Evolutionary conservation across 495 filamentous ascomycete species (phyloP).

Genomic region (Hyaloscypha finlandica): DNA sequence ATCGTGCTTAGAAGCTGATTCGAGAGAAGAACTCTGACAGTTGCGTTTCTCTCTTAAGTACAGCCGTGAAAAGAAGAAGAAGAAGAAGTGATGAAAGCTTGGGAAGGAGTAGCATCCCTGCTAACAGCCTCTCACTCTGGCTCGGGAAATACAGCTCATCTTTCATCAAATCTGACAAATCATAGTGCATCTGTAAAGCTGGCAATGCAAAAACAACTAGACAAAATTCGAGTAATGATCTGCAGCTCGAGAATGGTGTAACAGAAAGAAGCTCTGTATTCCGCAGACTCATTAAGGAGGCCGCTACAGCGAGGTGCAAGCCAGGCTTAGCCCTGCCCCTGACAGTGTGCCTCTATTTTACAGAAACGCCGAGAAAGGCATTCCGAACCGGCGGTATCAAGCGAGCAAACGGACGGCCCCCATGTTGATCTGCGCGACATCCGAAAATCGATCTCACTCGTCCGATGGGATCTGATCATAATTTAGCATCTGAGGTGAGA

Average conservation of each 20-base stretch:
- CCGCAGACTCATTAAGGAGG: neutral
- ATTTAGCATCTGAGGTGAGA: neutral
- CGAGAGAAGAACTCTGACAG: neutral
- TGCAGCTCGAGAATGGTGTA: neutral
- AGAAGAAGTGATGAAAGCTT: neutral
- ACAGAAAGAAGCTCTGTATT: neutral
- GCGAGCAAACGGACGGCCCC: neutral
- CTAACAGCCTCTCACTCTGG: neutral
- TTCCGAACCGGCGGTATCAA: neutral
- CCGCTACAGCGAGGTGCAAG: neutral
- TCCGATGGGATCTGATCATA: neutral
- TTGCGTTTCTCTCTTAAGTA: neutral
- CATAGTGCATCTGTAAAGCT: too few relatives aligned
- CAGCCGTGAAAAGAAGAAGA: neutral
- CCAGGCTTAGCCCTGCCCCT: neutral
- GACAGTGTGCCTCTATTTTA: neutral
- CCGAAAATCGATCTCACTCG: neutral
- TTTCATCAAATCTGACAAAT: too few relatives aligned
- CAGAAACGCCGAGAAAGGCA: neutral
- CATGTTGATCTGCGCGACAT: neutral
- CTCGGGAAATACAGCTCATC: too few relatives aligned
- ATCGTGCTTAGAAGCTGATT: neutral
- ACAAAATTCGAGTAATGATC: too few relatives aligned
- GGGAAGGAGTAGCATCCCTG: neutral
- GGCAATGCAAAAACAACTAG: too few relatives aligned